phyloP scores from a whole-genome alignment of 2,329 filamentous ascomycete species.

The Aspergillus terreus region DNA sequence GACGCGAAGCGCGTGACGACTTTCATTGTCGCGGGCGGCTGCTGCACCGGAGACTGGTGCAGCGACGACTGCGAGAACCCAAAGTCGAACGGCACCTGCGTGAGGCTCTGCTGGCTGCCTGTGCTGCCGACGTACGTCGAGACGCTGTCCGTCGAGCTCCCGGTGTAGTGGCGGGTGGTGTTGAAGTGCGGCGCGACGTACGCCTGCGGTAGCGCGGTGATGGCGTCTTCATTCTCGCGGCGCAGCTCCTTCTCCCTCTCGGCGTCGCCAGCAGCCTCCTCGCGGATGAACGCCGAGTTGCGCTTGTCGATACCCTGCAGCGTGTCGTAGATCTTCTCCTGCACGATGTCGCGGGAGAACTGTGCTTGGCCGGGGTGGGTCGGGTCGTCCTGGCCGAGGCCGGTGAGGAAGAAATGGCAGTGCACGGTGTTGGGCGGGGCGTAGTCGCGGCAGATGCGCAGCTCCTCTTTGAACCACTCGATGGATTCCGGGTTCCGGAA shows the following conservation, averaged over 20 bases:
- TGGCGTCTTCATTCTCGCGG: constrained; percentile 76
- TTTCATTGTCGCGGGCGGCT: constrained; percentile 70
- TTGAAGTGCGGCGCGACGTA: constrained; percentile 21
- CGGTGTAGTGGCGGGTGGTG: constrained; percentile 15
- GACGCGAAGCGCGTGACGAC: constrained; percentile 88
- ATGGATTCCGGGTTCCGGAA: constrained; percentile 87
- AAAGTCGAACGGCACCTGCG: constrained; percentile 57
- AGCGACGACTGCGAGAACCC: constrained; percentile 78
- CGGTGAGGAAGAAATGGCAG: constrained; percentile 93
- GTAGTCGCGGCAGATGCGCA: constrained; percentile 84
- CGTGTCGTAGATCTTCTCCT: constrained; percentile 83
- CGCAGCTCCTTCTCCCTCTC: constrained; percentile 77
- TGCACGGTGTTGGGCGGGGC: constrained; percentile 84
- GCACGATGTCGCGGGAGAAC: constrained; percentile 70
- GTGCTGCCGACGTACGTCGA: neutral
- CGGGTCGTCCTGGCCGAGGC: constrained; percentile 56
- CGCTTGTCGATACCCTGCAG: constrained; percentile 84
- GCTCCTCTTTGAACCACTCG: constrained; percentile 96
- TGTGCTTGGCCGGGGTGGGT: constrained; percentile 41
- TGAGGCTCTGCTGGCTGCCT: neutral
- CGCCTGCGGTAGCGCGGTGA: constrained; percentile 71
- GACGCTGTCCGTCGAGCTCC: constrained; percentile 5
- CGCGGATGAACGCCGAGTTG: constrained; percentile 76
- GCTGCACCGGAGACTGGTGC: neutral
- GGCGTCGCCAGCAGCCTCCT: constrained; percentile 73